These are phyloP conservation scores for Aurifilum marmelostoma DNA, from an alignment of 2,329 filamentous ascomycete genomes.

Conservation along the genomic window DNA sequence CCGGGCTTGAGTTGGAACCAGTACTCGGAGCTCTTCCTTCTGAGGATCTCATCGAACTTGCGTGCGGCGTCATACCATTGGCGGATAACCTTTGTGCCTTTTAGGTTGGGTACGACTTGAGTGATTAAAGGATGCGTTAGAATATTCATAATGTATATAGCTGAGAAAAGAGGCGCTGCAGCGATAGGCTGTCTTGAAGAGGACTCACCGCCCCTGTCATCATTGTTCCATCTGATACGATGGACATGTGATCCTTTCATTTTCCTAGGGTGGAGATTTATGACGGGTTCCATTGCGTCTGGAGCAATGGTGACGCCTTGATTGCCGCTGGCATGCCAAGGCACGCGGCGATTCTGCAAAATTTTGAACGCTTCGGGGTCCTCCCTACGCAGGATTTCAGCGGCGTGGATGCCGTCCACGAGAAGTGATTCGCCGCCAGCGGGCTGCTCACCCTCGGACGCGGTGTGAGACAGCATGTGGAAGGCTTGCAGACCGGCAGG, in stretches of 20 bases:
- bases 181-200: not conserved
- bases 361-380: conserved; percentile 59
- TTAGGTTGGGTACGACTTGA: not conserved
- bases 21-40: conserved; percentile 67
- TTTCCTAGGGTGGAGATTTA: conserved; percentile 59
- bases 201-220: conserved; percentile 66
- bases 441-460: conserved; percentile 31
- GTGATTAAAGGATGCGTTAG: not conserved
- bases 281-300: conserved; percentile 69
- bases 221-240: conserved; percentile 85
- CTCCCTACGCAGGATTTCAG: conserved; percentile 58
- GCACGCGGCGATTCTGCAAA: conserved; percentile 62
- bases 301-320: conserved; percentile 80
- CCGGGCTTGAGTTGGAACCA: conserved; percentile 84
- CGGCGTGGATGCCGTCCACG: conserved; percentile 83
- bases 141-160: not conserved
- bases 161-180: not conserved
- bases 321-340: conserved; percentile 89
- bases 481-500: conserved; percentile 91
- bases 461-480: conserved; percentile 81
- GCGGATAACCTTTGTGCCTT: not conserved
- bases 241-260: not conserved
- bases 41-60: conserved; percentile 73
- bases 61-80: conserved; percentile 80
- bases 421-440: conserved; percentile 78